phyloP scores from a whole-genome alignment of 345 rosid genomes.

The Melastoma malabathricum region DNA sequence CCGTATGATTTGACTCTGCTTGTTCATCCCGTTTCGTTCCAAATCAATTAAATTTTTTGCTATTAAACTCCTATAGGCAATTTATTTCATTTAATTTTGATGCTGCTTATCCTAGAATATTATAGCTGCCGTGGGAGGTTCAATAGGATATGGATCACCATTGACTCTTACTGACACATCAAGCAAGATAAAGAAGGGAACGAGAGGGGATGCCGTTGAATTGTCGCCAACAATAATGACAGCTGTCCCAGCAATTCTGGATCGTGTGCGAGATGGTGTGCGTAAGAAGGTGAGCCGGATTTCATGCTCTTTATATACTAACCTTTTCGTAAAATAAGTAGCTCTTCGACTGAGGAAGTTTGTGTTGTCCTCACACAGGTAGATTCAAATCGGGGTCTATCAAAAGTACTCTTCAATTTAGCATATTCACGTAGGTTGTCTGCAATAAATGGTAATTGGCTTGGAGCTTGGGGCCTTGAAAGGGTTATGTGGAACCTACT shows the following conservation, averaged over 20 bases:
- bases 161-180: conserved; percentile 94
- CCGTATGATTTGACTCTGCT: neutral
- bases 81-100: neutral
- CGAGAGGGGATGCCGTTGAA: conserved; percentile 78
- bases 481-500: conserved; percentile 68
- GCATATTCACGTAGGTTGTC: conserved; percentile 87
- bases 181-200: conserved; percentile 80
- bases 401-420: conserved; percentile 70
- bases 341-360: neutral
- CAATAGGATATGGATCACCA: conserved; percentile 93
- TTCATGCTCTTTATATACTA: conserved; percentile 6
- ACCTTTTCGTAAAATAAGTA: neutral
- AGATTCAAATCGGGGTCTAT: conserved; percentile 66
- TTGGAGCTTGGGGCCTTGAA: conserved; percentile 95
- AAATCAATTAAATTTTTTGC: neutral
- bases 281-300: conserved; percentile 52
- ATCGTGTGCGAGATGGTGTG: conserved; percentile 96
- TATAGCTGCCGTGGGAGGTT: conserved; percentile 72
- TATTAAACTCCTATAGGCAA: neutral
- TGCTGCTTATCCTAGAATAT: conserved; percentile 41
- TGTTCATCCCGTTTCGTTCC: too few species aligned
- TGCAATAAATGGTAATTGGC: conserved; percentile 90
- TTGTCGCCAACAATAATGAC: conserved; percentile 86
- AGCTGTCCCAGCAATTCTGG: conserved; percentile 98
- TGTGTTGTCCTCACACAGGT: conserved; percentile 30